These are phyloP conservation scores for Chaetomiaceae sp. DNA, from an alignment of 2,329 filamentous ascomycete species.

Conservation along the genomic window DNA sequence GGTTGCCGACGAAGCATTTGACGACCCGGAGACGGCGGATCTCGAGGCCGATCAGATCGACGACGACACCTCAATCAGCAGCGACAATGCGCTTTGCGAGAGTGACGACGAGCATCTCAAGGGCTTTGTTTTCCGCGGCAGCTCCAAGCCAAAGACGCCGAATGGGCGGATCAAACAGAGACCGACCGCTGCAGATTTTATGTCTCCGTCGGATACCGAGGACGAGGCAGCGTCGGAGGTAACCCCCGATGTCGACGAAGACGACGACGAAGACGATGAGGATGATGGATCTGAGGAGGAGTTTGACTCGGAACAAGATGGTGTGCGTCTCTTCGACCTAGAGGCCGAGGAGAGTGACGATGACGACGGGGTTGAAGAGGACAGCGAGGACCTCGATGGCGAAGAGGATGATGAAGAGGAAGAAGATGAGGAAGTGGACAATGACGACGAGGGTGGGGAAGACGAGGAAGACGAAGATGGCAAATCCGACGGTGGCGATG, in stretches of 20 bases:
- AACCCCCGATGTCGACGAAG: conserved; percentile 28
- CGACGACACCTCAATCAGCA: conserved; percentile 50
- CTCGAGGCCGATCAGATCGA: conserved; percentile 48
- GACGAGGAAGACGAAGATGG: conserved; percentile 32
- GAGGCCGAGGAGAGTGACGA: conserved; percentile 30
- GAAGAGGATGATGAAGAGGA: conserved; percentile 31
- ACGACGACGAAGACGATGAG: conserved; percentile 24
- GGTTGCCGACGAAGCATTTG: conserved; percentile 41
- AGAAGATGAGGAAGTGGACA: conserved; percentile 31
- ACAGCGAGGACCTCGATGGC: conserved; percentile 30
- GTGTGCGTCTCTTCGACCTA: conserved; percentile 21
- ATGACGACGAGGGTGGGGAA: conserved; percentile 32
- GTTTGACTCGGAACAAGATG: conserved; percentile 22
- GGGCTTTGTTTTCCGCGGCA: conserved; percentile 60
- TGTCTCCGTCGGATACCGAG: conserved; percentile 42
- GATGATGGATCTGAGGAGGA: conserved; percentile 31
- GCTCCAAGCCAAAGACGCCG: conserved; percentile 42
- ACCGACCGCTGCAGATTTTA: conserved; percentile 51
- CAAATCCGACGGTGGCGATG: conserved; percentile 28
- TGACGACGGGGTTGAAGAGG: conserved; percentile 29
- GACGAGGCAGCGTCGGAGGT: no score
- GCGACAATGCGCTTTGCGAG: conserved; percentile 67
- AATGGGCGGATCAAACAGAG: conserved; percentile 33
- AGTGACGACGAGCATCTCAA: conserved; percentile 81
- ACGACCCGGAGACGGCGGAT: conserved; percentile 51